These are phyloP conservation scores for Furcasterigmium furcatum DNA, from an alignment of 2,329 filamentous ascomycete genomes.

Conservation along the genomic window DNA sequence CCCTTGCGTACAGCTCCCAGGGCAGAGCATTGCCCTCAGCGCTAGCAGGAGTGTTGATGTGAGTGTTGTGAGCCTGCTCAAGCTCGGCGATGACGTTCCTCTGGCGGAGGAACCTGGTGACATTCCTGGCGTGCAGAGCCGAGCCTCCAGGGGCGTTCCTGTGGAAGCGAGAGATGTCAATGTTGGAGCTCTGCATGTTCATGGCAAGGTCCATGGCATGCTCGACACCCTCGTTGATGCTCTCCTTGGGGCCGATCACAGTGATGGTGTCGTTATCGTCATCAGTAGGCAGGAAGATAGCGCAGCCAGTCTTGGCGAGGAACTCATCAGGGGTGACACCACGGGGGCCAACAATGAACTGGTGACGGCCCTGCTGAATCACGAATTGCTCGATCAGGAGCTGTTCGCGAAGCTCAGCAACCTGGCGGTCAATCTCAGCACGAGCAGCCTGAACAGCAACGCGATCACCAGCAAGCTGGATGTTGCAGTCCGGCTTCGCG, in stretches of 20 bases:
- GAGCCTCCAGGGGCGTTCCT: slow-evolving; percentile 69
- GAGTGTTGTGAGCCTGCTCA: slow-evolving; percentile 76
- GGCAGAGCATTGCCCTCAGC: slow-evolving; percentile 63
- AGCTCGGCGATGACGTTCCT: slow-evolving; percentile 79
- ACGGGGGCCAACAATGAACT: slow-evolving; percentile 88
- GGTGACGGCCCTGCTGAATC: slow-evolving; percentile 84
- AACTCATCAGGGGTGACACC: slow-evolving; percentile 82
- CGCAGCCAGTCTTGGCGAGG: slow-evolving; percentile 85
- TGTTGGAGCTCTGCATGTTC: slow-evolving; percentile 78
- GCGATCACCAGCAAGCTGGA: slow-evolving; percentile 84
- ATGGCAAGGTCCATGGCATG: slow-evolving; percentile 86
- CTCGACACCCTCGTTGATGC: slow-evolving; percentile 72
- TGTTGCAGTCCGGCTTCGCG: slow-evolving; percentile 69
- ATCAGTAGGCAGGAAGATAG: slow-evolving; percentile 74
- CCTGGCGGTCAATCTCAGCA: slow-evolving; percentile 76
- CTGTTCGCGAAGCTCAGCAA: slow-evolving; percentile 70
- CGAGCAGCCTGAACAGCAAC: slow-evolving; percentile 75
- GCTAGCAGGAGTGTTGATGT: slow-evolving; percentile 76
- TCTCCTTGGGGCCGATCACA: slow-evolving; percentile 74
- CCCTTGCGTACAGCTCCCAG: slow-evolving; percentile 86
- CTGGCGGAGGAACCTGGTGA: slow-evolving; percentile 84
- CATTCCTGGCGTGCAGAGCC: slow-evolving; percentile 74
- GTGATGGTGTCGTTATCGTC: slow-evolving; percentile 82
- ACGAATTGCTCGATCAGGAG: slow-evolving; percentile 75
- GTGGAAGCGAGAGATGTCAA: slow-evolving; percentile 81